Evolutionary conservation across 108 stramenopile species (phyloP).

Genomic region (Schizochytrium sp.): DNA sequence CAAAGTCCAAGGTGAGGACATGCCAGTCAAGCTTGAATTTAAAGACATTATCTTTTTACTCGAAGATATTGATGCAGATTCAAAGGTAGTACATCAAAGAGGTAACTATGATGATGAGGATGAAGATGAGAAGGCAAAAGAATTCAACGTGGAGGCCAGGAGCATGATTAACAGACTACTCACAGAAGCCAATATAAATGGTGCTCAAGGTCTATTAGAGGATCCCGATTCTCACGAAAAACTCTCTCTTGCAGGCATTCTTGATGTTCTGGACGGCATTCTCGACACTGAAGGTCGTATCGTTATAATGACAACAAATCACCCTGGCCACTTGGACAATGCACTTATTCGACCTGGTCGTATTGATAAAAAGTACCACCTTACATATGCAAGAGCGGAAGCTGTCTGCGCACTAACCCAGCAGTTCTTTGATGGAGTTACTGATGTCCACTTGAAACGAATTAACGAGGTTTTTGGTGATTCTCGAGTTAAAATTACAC

Average conservation of each 20-base stretch:
- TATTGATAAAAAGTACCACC: conserved; percentile 77
- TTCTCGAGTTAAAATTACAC: neutral
- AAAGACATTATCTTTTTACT: conserved; percentile 83
- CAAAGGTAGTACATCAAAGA: conserved; percentile 75
- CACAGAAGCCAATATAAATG: too few species aligned
- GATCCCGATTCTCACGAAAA: conserved; percentile 61
- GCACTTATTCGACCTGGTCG: conserved; percentile 86
- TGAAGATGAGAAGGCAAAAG: too few species aligned
- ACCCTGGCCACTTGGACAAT: conserved; percentile 82
- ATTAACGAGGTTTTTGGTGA: neutral
- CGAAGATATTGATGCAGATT: conserved; percentile 84
- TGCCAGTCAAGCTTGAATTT: conserved; percentile 69
- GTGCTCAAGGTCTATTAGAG: too few species aligned
- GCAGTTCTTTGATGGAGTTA: conserved; percentile 76
- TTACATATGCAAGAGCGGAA: conserved; percentile 74
- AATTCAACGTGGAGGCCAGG: neutral
- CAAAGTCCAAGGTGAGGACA: conserved; percentile 71
- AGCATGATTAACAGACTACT: neutral
- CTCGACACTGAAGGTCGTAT: conserved; percentile 84
- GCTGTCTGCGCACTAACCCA: conserved; percentile 74
- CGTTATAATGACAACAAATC: conserved; percentile 85
- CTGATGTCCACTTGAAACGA: neutral
- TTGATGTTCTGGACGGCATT: conserved; percentile 86
- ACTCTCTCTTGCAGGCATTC: conserved; percentile 75
- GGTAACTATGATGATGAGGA: neutral